Evolutionary conservation across 192 early-diverging fungal genomes (phyloP), one percentile per base, ranked within the genome.

Genomic region (Coemansia sp.): DNA sequence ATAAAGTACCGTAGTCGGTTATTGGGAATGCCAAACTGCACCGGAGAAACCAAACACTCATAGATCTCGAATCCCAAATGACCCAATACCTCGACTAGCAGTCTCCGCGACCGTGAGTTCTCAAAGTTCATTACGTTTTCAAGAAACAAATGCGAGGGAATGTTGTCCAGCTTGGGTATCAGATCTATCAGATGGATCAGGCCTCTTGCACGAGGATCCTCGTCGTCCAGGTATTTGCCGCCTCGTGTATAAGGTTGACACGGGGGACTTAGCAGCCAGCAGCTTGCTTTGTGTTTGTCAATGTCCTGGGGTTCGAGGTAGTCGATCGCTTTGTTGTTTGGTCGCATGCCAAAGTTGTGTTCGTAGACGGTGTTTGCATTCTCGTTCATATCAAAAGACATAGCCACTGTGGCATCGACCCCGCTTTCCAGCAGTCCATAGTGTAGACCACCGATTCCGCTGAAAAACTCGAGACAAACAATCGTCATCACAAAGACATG

Each of bases 251-350:
- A 90, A 2, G 88, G 86, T 83, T 97, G 96, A 63, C 96, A 98
- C 0, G 96, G 96, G 29, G 96, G 96, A 61, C 90, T 92, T 55
- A 96, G 82, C 8, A 98, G 81, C 96, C 96, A 96, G 55, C 89
- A 89, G 69, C 91, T 85, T 1, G 91, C 90, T 10, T 86, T 66
- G 65, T 89, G 85, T 75, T 76, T 86, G 33, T 80, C 77, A 17
- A 80, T 75, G 50, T 80, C 77, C 2, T 29, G 42, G 18, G 45
- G 18, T 11, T 58, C 56, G 6, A 80, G 57, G 33, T 75, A 75
- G 33, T 80, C 77, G 28, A 80, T 80, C 0, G 77, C 72, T 30
- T 75, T 75, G 69, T 80, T 80, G 73, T 68, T 80, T 31, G 77
- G 77, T 0, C 77, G 72, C 54, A 63, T 51, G 25, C 62, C 52